Evolutionary conservation across 108 stramenopile species (phyloP).

Genomic region (Aurantiochytrium sp.): DNA sequence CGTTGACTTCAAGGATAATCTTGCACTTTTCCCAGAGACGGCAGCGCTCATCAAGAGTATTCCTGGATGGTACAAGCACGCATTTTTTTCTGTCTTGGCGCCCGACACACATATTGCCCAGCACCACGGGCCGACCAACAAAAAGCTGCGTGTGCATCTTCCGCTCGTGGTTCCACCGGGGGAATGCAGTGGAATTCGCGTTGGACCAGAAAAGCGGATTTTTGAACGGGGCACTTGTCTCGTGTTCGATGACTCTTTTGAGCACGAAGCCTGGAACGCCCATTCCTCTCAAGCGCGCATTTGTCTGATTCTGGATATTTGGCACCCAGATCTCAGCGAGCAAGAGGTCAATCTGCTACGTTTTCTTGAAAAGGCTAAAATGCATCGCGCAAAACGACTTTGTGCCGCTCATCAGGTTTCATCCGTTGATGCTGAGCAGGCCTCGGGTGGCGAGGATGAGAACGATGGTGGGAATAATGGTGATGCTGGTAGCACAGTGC

Average conservation of each 20-base stretch:
- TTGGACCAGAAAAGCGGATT: conserved; percentile 24
- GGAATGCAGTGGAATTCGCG: conserved; percentile 20
- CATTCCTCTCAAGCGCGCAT: background rate
- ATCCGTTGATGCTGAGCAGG: background rate
- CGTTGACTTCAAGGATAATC: conserved; percentile 34
- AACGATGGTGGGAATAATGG: background rate
- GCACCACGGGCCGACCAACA: conserved; percentile 55
- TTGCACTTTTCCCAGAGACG: conserved; percentile 30
- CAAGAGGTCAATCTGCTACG: conserved; percentile 31
- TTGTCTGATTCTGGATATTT: conserved; percentile 48
- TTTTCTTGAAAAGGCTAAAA: conserved; percentile 17
- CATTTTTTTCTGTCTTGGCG: conserved; percentile 44
- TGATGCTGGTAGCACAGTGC: background rate
- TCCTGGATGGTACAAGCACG: conserved; percentile 35
- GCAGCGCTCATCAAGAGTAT: background rate
- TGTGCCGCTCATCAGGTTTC: background rate
- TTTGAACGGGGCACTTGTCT: conserved; percentile 26
- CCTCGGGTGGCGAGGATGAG: background rate
- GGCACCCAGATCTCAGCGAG: conserved; percentile 49
- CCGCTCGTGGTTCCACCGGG: conserved; percentile 32
- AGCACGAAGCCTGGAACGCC: conserved; percentile 55
- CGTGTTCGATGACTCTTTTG: conserved; percentile 53
- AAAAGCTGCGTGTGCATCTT: conserved; percentile 44
- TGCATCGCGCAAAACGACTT: conserved; percentile 20
- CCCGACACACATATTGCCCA: conserved; percentile 37